A percentile compares a stretch with the other conserved stretches of the same genome.
Evolutionary conservation across 2,329 filamentous ascomycete species (phyloP).

Genomic region (Pyrenochaeta sp.): DNA sequence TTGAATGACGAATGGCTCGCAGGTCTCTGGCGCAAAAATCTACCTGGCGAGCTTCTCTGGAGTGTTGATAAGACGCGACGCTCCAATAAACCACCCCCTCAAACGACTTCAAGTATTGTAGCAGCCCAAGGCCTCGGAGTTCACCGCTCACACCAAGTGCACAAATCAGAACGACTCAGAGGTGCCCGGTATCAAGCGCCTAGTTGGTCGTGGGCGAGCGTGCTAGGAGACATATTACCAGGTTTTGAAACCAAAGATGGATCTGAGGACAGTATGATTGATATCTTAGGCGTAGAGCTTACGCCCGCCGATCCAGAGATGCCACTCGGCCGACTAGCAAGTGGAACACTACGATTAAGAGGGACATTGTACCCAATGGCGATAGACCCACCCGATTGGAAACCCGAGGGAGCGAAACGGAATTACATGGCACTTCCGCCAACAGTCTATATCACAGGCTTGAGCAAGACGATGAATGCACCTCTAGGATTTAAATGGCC

Average conservation of each 20-base stretch:
- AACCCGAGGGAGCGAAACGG: neutral
- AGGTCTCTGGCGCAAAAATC: neutral
- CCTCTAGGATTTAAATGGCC: too few relatives aligned
- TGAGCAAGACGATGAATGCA: too few relatives aligned
- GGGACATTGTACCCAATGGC: neutral
- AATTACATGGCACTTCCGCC: neutral
- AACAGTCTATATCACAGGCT: too few relatives aligned
- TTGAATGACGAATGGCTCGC: neutral
- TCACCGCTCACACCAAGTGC: neutral
- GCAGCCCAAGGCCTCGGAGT: neutral
- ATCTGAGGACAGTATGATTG: neutral
- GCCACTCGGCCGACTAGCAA: neutral
- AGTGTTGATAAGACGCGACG: neutral
- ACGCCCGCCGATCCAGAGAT: neutral
- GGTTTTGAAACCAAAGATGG: neutral
- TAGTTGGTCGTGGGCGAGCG: constrained; percentile 1
- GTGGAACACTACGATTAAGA: neutral
- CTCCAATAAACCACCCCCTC: too few relatives aligned
- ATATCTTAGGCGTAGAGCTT: neutral
- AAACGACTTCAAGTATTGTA: too few relatives aligned
- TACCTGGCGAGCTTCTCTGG: neutral
- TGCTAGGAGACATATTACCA: neutral
- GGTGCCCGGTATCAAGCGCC: neutral
- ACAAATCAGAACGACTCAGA: neutral
- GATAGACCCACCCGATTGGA: neutral